These are phyloP conservation scores for Trametes cingulata DNA, from an alignment of 768 basidiomycete genomes.

Conservation along the genomic window DNA sequence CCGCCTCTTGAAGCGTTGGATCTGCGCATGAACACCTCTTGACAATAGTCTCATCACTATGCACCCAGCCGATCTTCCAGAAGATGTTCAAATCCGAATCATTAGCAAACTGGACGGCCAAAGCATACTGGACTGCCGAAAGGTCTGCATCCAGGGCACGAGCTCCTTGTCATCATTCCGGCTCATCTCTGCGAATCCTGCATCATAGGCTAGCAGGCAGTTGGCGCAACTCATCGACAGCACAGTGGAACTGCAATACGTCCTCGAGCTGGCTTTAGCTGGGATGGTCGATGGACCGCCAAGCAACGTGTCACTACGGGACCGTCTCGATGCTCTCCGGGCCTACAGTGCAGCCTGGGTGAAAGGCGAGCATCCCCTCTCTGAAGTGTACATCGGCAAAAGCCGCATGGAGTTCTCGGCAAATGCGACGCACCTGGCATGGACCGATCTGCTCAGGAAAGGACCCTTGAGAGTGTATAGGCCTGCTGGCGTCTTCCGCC, in stretches of 20 bases:
- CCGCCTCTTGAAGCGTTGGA: too few species aligned
- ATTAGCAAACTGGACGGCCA: not conserved
- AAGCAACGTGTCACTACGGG: constrained; percentile 5
- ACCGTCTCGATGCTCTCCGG: not conserved
- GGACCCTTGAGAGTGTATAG: too few species aligned
- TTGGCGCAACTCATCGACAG: constrained; percentile 1
- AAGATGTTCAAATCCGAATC: not conserved
- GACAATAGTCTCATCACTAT: too few species aligned
- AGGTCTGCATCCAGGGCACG: not conserved
- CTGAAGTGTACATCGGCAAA: not conserved
- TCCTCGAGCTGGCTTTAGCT: constrained; percentile 31
- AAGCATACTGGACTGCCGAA: not conserved
- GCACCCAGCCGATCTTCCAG: not conserved
- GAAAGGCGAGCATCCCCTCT: not conserved
- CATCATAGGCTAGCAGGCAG: not conserved
- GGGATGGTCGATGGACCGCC: constrained; percentile 25
- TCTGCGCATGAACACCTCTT: too few species aligned
- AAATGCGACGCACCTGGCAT: too few species aligned
- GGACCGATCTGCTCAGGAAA: too few species aligned
- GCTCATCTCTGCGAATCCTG: too few species aligned
- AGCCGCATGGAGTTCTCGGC: too few species aligned
- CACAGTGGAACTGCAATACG: constrained; percentile 22
- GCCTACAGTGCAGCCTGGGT: not conserved
- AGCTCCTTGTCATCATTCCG: too few species aligned
- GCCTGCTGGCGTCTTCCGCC: too few species aligned